These are phyloP conservation scores for Galerina marginata DNA, from an alignment of 768 basidiomycete genomes.

Conservation along the genomic window DNA sequence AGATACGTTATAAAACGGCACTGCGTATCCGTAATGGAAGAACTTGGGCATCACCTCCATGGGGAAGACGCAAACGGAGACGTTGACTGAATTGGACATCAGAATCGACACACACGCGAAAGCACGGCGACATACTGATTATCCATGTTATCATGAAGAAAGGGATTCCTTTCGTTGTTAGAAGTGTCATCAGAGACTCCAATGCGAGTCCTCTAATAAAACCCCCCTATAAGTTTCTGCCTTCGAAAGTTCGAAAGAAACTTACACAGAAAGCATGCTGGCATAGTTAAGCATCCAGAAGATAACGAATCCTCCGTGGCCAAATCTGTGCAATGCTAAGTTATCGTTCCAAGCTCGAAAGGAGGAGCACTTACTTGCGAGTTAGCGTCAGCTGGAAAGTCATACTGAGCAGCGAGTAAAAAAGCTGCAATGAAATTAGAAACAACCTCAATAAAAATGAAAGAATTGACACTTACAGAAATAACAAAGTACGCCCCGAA, in stretches of 20 bases:
- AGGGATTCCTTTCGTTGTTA: slow-evolving; percentile 56
- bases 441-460: not conserved
- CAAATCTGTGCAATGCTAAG: slow-evolving; percentile 39
- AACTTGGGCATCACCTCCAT: slow-evolving; percentile 55
- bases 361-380: slow-evolving; percentile 33
- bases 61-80: slow-evolving; percentile 60
- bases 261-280: slow-evolving; percentile 61
- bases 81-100: slow-evolving; percentile 46
- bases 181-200: slow-evolving; percentile 60
- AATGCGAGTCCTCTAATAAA: slow-evolving; percentile 59
- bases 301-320: slow-evolving; percentile 58
- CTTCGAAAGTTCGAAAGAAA: not conserved
- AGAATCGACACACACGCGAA: not conserved
- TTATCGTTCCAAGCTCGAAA: not conserved
- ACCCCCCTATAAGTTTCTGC: not conserved
- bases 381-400: slow-evolving; percentile 63
- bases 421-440: slow-evolving; percentile 37
- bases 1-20: slow-evolving; percentile 70
- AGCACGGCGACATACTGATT: slow-evolving; percentile 48
- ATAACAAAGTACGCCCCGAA: slow-evolving; percentile 36
- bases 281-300: slow-evolving; percentile 74
- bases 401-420: slow-evolving; percentile 60
- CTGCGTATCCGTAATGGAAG: slow-evolving; percentile 66
- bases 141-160: slow-evolving; percentile 72
- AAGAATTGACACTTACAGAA: slow-evolving; percentile 25